Conservation (phyloP, 2,329 filamentous ascomycete species). For the Pseudocercospora macadamiae region DNA sequence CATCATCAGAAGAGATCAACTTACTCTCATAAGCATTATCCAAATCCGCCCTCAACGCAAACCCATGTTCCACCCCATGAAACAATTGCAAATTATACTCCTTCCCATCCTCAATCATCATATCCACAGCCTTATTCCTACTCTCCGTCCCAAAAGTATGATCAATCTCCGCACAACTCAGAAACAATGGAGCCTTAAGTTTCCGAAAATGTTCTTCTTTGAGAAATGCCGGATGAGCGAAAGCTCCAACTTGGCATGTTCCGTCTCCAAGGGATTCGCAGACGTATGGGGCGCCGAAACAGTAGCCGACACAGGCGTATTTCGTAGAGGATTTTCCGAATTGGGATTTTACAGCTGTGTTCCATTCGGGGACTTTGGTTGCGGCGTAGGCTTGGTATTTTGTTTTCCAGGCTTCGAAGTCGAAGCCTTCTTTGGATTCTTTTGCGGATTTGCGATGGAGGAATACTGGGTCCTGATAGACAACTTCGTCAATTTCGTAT, state of each 20-base stretch:
- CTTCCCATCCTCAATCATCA: constrained; percentile 45
- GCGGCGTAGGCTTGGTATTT: constrained; percentile 51
- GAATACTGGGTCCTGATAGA: constrained; percentile 26
- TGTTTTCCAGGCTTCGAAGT: constrained; percentile 53
- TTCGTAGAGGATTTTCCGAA: constrained; percentile 42
- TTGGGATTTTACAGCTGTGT: constrained; percentile 40
- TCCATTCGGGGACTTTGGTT: constrained; percentile 51
- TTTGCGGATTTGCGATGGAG: constrained; percentile 33
- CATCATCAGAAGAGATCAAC: constrained; percentile 4
- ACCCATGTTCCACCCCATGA: constrained; percentile 40
- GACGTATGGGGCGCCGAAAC: constrained; percentile 22
- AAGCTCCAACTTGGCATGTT: constrained; percentile 49
- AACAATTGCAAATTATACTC: constrained; percentile 40
- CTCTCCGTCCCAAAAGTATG: constrained; percentile 46
- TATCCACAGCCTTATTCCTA: constrained; percentile 48
- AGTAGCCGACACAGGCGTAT: constrained; percentile 46
- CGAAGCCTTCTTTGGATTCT: constrained; percentile 45
- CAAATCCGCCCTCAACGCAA: constrained; percentile 42
- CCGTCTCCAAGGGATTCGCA: constrained; percentile 18
- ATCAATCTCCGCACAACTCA: constrained; percentile 53
- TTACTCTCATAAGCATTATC: constrained; percentile 49
- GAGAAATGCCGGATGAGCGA: constrained; percentile 56
- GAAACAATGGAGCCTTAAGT: constrained; percentile 44
- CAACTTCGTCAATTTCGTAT: neutral
- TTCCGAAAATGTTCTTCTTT: constrained; percentile 42